Conservation (phyloP, 2,329 filamentous ascomycete genomes). For the Akanthomyces uredinophilus region DNA sequence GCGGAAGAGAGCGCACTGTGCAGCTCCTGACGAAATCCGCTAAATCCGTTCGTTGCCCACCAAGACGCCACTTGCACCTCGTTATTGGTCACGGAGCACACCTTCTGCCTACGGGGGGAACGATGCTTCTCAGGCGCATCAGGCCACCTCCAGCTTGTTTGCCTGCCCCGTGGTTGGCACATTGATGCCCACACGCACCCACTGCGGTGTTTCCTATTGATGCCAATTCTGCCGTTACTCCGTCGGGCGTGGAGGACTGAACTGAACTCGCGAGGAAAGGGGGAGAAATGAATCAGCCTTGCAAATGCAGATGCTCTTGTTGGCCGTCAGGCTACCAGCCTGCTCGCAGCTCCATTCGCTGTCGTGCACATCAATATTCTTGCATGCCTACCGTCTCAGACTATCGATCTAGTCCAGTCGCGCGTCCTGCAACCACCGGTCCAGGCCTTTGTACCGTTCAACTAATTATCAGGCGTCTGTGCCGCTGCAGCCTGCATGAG, state of each 20-base stretch:
- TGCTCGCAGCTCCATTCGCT: not conserved
- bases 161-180: not conserved
- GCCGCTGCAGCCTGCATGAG: not conserved
- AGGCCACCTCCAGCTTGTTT: not conserved
- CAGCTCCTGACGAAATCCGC: not conserved
- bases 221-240: not conserved
- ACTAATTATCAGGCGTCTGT: not conserved
- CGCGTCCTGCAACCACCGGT: not conserved
- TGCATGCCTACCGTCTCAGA: not conserved
- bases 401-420: not conserved
- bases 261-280: not conserved
- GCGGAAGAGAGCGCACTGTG: not conserved
- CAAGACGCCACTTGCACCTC: not conserved
- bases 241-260: not conserved
- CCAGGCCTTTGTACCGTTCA: constrained; percentile 1
- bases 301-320: constrained; percentile 1
- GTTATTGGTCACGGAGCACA: not conserved
- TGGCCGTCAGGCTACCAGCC: not conserved
- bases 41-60: constrained; percentile 10
- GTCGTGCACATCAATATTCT: not conserved
- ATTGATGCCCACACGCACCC: constrained; percentile 3
- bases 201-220: not conserved
- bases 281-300: not conserved
- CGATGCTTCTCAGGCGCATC: not conserved
- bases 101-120: not conserved